These are phyloP conservation scores for Jimgerdemannia lactiflua DNA, from an alignment of 192 early-diverging fungal genomes.

Conservation along the genomic window DNA sequence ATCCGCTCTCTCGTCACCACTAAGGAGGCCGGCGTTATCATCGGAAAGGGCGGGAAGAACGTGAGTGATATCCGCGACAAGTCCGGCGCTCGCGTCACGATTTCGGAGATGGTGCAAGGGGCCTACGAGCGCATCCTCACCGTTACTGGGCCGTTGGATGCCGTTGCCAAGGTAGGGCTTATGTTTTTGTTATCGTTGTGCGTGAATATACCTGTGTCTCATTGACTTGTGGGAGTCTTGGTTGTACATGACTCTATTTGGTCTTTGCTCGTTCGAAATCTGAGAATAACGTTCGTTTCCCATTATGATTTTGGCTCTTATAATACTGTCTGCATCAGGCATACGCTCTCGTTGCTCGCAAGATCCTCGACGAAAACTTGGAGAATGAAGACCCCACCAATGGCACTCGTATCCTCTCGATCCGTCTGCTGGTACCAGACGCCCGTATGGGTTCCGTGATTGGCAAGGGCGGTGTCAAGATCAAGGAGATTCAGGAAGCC, in stretches of 20 bases:
- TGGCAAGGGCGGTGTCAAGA: conserved; percentile 83
- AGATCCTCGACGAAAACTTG: conserved; percentile 64
- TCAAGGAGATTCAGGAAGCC: conserved; percentile 90
- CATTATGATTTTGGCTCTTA: neutral
- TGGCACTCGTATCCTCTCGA: conserved; percentile 40
- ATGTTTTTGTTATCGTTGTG: neutral
- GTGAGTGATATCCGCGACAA: conserved; percentile 87
- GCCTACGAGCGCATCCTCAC: conserved; percentile 73
- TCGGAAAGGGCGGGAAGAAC: conserved; percentile 85
- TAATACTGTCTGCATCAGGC: conserved; percentile 8
- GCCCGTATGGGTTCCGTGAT: conserved; percentile 88
- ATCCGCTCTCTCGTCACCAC: conserved; percentile 62
- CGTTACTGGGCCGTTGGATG: conserved; percentile 64
- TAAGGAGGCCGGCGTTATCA: conserved; percentile 84
- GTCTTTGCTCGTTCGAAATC: conserved; percentile 37
- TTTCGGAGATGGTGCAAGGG: conserved; percentile 83
- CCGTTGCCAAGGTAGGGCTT: conserved; percentile 60
- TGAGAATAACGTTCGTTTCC: neutral
- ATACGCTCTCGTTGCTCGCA: conserved; percentile 71
- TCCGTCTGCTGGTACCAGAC: conserved; percentile 87
- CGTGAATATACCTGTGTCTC: neutral
- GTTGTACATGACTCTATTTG: conserved; percentile 16
- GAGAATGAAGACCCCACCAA: conserved; percentile 45
- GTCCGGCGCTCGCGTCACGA: conserved; percentile 84
- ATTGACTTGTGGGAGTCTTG: neutral